phyloP scores from a whole-genome alignment of 1,284 basidiomycete species.

The Xerocomus minutiporus region DNA sequence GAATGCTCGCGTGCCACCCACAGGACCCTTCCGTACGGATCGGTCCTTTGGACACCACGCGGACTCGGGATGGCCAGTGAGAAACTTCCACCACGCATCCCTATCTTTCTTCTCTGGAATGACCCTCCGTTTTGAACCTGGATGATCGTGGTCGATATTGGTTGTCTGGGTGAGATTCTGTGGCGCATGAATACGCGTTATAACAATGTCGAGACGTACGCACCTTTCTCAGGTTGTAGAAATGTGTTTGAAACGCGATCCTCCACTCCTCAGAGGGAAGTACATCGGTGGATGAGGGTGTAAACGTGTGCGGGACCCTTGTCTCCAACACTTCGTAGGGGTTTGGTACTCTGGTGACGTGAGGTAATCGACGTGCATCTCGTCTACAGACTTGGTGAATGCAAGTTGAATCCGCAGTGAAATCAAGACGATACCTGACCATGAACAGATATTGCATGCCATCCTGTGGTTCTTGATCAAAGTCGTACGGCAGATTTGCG shows the following conservation, averaged over 20 bases:
- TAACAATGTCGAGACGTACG: slow-evolving; percentile 4
- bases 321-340: slow-evolving; percentile 50
- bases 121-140: slow-evolving; percentile 29
- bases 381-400: slow-evolving; percentile 41
- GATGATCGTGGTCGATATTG: slow-evolving; percentile 37
- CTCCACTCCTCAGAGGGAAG: slow-evolving; percentile 68
- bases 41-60: slow-evolving; percentile 51
- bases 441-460: slow-evolving; percentile 78
- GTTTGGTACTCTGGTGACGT: slow-evolving; percentile 56
- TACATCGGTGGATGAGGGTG: slow-evolving; percentile 11
- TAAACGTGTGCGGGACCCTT: slow-evolving; percentile 17
- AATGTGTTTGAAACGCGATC: slow-evolving; percentile 48
- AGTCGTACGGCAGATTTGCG: slow-evolving; percentile 64
- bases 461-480: slow-evolving; percentile 60
- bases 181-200: slow-evolving; percentile 8
- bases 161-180: slow-evolving; percentile 67
- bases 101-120: slow-evolving; percentile 68
- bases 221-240: slow-evolving; percentile 64
- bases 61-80: slow-evolving; percentile 60
- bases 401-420: slow-evolving; percentile 13
- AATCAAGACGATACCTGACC: slow-evolving; percentile 52
- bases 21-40: slow-evolving; percentile 26
- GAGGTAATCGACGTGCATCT: slow-evolving; percentile 60
- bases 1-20: slow-evolving; percentile 36
- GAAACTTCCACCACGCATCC: slow-evolving; percentile 74